Conservation (phyloP, 1,284 basidiomycete genomes). For the Phellinidium pouzarii region DNA sequence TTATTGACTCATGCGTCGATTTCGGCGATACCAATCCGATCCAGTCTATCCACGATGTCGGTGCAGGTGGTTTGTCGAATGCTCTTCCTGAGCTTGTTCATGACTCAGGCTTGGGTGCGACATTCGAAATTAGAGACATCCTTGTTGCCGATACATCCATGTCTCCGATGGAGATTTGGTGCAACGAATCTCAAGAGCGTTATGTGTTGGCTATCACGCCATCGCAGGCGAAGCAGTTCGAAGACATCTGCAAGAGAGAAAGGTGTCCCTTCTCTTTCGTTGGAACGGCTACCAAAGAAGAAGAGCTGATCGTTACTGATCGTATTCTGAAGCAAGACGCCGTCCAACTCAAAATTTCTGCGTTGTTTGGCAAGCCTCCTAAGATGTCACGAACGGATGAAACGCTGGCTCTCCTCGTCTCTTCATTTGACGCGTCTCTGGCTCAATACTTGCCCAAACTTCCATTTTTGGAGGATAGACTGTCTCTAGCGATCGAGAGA, state of each 20-base stretch:
- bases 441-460: conserved; percentile 52
- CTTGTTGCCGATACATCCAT: conserved; percentile 88
- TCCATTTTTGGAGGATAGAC: conserved; percentile 34
- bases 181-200: conserved; percentile 97
- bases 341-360: conserved; percentile 90
- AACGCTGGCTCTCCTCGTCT: conserved; percentile 44
- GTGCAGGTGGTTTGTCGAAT: conserved; percentile 94
- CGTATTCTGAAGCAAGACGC: conserved; percentile 74
- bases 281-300: conserved; percentile 76
- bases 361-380: conserved; percentile 94
- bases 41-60: conserved; percentile 96
- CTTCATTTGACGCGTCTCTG: conserved; percentile 71
- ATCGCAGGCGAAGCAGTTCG: conserved; percentile 56
- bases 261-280: conserved; percentile 92
- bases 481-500: conserved; percentile 65
- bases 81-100: conserved; percentile 96
- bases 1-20: conserved; percentile 86
- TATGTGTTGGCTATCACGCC: conserved; percentile 88
- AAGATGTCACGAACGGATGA: conserved; percentile 78
- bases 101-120: conserved; percentile 85
- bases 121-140: conserved; percentile 93
- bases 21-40: conserved; percentile 74
- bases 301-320: conserved; percentile 87
- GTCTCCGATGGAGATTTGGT: conserved; percentile 99
- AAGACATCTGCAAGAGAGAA: conserved; percentile 78